These are phyloP conservation scores for Candida dubliniensis DNA, from an alignment of 1,139 yeast species.

Conservation along the genomic window DNA sequence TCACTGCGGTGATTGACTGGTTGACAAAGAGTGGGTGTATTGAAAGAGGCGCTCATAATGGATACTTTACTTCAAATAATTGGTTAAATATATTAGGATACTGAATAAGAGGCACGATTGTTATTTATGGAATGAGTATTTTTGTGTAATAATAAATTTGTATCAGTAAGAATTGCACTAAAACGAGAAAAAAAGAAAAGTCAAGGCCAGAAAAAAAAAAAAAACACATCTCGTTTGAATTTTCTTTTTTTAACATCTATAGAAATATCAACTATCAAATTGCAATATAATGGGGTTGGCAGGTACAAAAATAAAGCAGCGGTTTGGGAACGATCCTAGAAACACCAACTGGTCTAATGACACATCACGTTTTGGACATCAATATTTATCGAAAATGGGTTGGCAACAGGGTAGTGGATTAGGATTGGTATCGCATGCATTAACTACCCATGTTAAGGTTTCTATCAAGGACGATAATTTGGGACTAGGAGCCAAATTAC, in stretches of 20 bases:
- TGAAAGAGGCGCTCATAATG: conserved; percentile 37
- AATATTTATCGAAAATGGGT: conserved; percentile 77
- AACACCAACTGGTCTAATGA: conserved; percentile 95
- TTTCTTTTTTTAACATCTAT: not conserved
- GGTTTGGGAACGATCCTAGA: conserved; percentile 91
- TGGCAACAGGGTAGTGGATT: conserved; percentile 93
- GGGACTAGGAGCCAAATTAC: conserved; percentile 83
- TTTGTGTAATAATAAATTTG: not conserved
- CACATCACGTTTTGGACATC: conserved; percentile 81
- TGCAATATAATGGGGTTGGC: conserved; percentile 75
- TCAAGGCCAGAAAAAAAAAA: not conserved
- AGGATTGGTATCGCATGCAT: conserved; percentile 65
- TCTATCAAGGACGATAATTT: conserved; percentile 74
- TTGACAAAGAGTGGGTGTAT: conserved; percentile 45
- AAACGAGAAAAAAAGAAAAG: not conserved
- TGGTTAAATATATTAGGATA: conserved; percentile 53
- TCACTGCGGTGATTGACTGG: conserved; percentile 58
- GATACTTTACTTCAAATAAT: conserved; percentile 48
- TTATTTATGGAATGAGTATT: too few relatives aligned
- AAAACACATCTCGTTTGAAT: not conserved
- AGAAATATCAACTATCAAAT: not conserved
- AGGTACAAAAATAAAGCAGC: conserved; percentile 76
- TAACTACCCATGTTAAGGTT: conserved; percentile 81
- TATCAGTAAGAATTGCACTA: not conserved
- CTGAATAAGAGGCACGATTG: too few relatives aligned